Percentiles rank a stretch among this genome's conserved stretches.
Evolutionary conservation across 2,329 filamentous ascomycete genomes (phyloP).

Genomic region (Fusarium oxysporum): DNA sequence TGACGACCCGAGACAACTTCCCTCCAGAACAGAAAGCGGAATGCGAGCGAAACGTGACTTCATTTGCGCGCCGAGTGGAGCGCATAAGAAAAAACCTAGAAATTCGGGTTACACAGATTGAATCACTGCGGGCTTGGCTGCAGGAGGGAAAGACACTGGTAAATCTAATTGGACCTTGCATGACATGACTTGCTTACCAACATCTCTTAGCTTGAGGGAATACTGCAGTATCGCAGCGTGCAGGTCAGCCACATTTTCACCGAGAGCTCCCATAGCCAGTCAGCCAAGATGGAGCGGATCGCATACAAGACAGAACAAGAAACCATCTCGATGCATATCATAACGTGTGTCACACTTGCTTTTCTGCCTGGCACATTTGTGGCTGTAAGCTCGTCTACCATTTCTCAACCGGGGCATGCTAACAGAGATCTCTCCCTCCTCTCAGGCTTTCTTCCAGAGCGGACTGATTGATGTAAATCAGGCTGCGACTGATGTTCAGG

Average conservation of each 20-base stretch:
- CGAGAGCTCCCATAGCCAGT: neutral
- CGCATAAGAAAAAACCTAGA: conserved; percentile 19
- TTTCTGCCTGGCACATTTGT: neutral
- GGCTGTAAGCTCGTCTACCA: conserved; percentile 31
- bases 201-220: too few relatives aligned
- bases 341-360: fast-evolving
- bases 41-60: neutral
- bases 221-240: neutral
- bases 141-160: neutral
- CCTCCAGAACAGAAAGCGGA: neutral
- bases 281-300: conserved; percentile 47
- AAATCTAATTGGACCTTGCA: neutral
- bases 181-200: too few relatives aligned
- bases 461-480: neutral
- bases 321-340: neutral
- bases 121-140: conserved; percentile 1
- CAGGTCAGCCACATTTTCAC: neutral
- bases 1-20: neutral
- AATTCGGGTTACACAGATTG: conserved; percentile 3
- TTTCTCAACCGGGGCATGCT: neutral
- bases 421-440: neutral
- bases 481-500: neutral
- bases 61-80: conserved; percentile 5
- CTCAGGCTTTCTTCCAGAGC: neutral
- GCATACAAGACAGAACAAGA: conserved; percentile 55